phyloP scores from a whole-genome alignment of 768 basidiomycete genomes.

The Cubamyces sp. region DNA sequence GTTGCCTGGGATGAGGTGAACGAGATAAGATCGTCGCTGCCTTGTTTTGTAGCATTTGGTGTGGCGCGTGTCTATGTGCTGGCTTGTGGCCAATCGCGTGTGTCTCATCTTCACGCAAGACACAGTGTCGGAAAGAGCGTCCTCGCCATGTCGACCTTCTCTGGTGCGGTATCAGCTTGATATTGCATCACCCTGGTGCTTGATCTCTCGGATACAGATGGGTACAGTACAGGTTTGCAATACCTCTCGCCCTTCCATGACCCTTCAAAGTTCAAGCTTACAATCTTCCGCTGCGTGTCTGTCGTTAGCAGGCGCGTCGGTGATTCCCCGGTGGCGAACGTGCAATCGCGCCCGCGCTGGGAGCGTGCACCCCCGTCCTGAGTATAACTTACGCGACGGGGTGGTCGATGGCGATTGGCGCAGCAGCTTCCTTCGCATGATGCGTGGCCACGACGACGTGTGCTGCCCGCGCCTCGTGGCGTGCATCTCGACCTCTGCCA shows the following conservation, averaged over 20 bases:
- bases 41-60: too few species aligned
- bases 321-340: neutral
- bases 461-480: constrained; percentile 12
- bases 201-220: too few species aligned
- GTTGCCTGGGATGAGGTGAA: too few species aligned
- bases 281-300: neutral
- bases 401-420: constrained; percentile 10
- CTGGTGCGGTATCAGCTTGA: neutral
- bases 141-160: too few species aligned
- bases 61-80: too few species aligned
- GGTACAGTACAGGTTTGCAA: too few species aligned
- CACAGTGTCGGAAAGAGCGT: neutral
- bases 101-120: neutral
- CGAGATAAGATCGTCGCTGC: too few species aligned
- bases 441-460: constrained; percentile 1
- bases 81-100: too few species aligned
- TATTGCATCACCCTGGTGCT: neutral
- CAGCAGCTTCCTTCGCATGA: constrained; percentile 2
- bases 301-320: neutral
- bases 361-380: constrained; percentile 7
- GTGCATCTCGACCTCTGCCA: constrained; percentile 5
- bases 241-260: too few species aligned
- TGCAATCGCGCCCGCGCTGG: neutral
- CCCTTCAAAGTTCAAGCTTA: too few species aligned
- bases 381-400: constrained; percentile 14